phyloP scores from a whole-genome alignment of 2,329 filamentous ascomycete genomes.

The Aspergillus sp. region DNA sequence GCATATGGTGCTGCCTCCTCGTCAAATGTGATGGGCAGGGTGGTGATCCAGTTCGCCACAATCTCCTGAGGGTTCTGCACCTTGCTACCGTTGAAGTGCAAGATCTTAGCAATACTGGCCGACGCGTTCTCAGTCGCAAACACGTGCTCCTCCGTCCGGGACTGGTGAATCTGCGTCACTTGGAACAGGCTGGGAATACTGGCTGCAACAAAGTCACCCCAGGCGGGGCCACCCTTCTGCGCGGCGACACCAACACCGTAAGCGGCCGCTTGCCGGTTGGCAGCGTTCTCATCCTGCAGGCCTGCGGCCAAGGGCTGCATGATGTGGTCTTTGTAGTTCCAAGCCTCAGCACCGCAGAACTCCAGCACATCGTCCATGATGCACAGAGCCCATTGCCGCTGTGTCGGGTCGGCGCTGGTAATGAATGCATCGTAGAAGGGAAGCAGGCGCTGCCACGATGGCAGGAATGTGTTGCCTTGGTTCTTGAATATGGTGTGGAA shows the following conservation, averaged over 20 bases:
- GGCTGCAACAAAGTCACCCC: conserved; percentile 79
- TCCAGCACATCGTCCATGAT: conserved; percentile 98
- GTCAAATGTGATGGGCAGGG: conserved; percentile 85
- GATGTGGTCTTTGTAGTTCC: conserved; percentile 78
- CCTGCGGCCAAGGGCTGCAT: conserved; percentile 79
- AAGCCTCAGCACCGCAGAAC: conserved; percentile 86
- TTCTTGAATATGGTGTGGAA: conserved; percentile 99
- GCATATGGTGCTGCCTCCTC: conserved; percentile 96
- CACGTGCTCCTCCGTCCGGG: conserved; percentile 84
- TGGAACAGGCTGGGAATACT: conserved; percentile 78
- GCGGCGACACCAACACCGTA: conserved; percentile 95
- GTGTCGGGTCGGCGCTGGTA: conserved; percentile 71
- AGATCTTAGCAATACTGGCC: conserved; percentile 91
- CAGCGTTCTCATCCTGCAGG: conserved; percentile 76
- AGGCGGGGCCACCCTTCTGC: conserved; percentile 78
- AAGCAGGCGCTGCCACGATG: conserved; percentile 79
- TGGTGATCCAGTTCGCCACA: conserved; percentile 80
- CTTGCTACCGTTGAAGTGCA: conserved; percentile 77
- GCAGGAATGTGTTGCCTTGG: conserved; percentile 76
- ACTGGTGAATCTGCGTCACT: conserved; percentile 70
- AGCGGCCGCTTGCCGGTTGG: conserved; percentile 89
- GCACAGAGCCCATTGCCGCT: conserved; percentile 97
- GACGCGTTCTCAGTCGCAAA: conserved; percentile 98
- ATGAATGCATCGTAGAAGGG: conserved; percentile 81
- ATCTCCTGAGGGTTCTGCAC: conserved; percentile 71